Evolutionary conservation across 306 rosid genomes (phyloP), one percentile per base, ranked within the genome.

Genomic region (Vigna radiata): DNA sequence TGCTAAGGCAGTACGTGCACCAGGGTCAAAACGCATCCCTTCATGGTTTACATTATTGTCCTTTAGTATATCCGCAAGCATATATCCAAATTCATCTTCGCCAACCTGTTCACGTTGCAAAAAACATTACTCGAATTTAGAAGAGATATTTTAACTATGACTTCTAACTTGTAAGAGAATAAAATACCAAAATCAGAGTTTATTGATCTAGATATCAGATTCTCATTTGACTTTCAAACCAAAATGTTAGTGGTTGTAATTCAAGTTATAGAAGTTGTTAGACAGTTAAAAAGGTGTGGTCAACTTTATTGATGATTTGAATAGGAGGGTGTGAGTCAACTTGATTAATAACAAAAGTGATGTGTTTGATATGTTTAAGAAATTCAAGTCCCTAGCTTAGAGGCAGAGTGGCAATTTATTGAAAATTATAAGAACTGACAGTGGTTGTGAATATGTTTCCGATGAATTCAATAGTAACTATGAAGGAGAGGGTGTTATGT

Each of bases 31-130:
- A 72, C 90, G 89, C 91, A 92, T 62, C 80, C 97, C 98, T 86
- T 90, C 86, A 70, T 21, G 86, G 86, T 87, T 89, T 75, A 95
- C 98, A 73, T 89, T 95, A 78, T 90, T 92, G 75, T 95, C 91
- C 89, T 90, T 92, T 55, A 95, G 83, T 80, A 92, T 90, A 82
- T 92, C 85, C 15, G 90, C 92, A 74, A 95, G 98, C 97, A 95
- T 95, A 88, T 95, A 92, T 31, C 97, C 98, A 78, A 95, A 95
- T 83, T 95, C 98, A 86, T 95, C 98, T 72, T 91, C 97, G 61
- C 98, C 98, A 39, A 95, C 97, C 98, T 95, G 91, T 54, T 16
- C 53, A 55, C 33, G 81, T 70, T 68, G 71, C 64, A 68, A 27
- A 49, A 47, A 71, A 68, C 58, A 73, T 70, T 21, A 70, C 16